Base-by-base conservation (phyloP, 345 rosid species). In the Anacardium occidentale region DNA sequence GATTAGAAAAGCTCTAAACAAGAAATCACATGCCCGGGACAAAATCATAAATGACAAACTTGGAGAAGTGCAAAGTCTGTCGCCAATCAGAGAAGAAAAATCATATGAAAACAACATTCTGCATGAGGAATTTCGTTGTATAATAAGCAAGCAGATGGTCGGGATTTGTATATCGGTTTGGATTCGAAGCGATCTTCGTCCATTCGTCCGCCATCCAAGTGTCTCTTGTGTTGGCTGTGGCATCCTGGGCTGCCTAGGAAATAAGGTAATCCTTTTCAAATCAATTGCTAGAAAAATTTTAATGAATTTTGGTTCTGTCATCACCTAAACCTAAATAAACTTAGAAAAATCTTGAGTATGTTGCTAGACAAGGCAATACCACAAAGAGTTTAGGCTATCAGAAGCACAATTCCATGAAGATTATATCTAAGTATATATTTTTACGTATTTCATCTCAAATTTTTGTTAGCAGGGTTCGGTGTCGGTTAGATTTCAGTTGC, bases 211-310 rank as follows among this genome's bases (percentile, higher is more conserved):
- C 14, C 74, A 84, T 73, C 87, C 92, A 18, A 82, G 83, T 58
- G 94, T 89, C 47, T 91, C 94, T 11, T 89, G 91, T 54, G 85
- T 91, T 34, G 97, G 97, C 21, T 91, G 97, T 60, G 97, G 97
- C 74, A 72, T 91, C 56, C 85, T 91, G 85, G 88, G 97, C 71
- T 87, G 91, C 88, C 81, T 91, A 7, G 97, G 97, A 65, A 89
- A 91, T 76, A 91, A 91, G 92, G 97, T 91, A 68, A 15, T 7
- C 20, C 64, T 0, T 50, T 4, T 17, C 13, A 50, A 48, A 48
- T 48, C 5, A 4, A 34, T 34, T 34, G 4, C 6, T 7, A 34
- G 5, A 1, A 7, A 34, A 34, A 34, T 34, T 34, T 34, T 34
- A 3, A 34, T 34, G 37, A 34, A 0, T 32, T 32, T 32, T 32